Conservation (phyloP, 345 rosid genomes). For the Boechera stricta region DNA sequence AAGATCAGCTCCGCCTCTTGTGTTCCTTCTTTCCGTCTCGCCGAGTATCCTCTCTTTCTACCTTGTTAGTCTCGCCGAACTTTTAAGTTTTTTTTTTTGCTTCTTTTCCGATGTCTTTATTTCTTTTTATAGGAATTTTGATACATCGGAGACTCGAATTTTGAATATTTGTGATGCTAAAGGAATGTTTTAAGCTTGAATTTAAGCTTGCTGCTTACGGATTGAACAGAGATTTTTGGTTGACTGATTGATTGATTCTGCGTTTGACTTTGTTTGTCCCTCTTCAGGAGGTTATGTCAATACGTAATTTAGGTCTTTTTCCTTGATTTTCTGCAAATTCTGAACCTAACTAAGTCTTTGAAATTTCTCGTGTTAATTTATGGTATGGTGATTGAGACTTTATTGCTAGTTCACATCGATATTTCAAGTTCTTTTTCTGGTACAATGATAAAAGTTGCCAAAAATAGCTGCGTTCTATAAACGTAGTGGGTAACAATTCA, state of each 20-base stretch:
- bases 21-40: conserved; percentile 45
- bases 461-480: conserved; percentile 23
- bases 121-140: conserved; percentile 5
- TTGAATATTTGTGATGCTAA: not conserved
- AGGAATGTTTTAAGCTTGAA: not conserved
- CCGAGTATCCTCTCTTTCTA: conserved; percentile 58
- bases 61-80: conserved; percentile 57
- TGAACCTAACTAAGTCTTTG: not conserved
- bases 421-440: not conserved
- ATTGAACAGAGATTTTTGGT: conserved; percentile 18
- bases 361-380: not conserved
- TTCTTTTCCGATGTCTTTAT: conserved; percentile 11
- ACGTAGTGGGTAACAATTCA: conserved; percentile 2
- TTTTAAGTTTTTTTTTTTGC: not conserved
- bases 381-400: not conserved
- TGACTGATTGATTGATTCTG: conserved; percentile 34
- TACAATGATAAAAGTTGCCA: conserved; percentile 5
- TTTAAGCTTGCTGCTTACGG: conserved; percentile 5
- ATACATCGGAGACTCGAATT: not conserved
- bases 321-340: not conserved
- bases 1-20: conserved; percentile 43
- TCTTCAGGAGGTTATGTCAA: conserved; percentile 16
- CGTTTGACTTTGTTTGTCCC: conserved; percentile 41
- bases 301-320: not conserved
- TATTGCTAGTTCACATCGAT: conserved; percentile 1